Percentiles rank a stretch among this genome's conserved stretches.
phyloP scores from a whole-genome alignment of 75 land plant genomes.

The Picea sitchensis region DNA sequence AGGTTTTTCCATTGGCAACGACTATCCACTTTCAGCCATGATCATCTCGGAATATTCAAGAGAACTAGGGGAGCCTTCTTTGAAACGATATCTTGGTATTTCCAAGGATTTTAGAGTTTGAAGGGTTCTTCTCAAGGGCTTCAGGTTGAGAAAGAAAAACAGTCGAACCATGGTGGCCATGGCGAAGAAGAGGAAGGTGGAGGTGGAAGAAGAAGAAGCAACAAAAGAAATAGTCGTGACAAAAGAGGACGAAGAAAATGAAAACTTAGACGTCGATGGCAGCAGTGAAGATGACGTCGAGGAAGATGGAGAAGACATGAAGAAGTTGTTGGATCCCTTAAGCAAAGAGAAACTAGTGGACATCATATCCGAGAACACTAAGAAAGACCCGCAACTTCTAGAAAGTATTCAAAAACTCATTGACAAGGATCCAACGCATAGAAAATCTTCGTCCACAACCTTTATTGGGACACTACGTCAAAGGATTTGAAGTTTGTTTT shows the following conservation, averaged over 20 bases:
- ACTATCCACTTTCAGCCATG: neutral
- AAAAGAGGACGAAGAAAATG: neutral
- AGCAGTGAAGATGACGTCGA: too few species aligned
- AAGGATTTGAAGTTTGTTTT: slow-evolving; percentile 30
- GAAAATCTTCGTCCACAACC: slow-evolving; percentile 72
- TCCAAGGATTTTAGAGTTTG: neutral
- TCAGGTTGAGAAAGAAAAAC: slow-evolving; percentile 1
- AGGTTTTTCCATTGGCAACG: too few species aligned
- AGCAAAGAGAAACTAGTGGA: too few species aligned
- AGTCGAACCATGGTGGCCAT: slow-evolving; percentile 4
- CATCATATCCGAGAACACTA: too few species aligned
- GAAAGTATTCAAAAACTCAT: slow-evolving; percentile 18
- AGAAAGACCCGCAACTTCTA: slow-evolving; percentile 6
- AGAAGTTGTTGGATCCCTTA: too few species aligned
- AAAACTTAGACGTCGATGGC: too few species aligned
- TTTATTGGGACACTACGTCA: slow-evolving; percentile 56
- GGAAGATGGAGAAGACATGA: too few species aligned
- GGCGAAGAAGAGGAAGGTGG: slow-evolving; percentile 21
- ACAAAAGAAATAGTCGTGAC: slow-evolving; percentile 4
- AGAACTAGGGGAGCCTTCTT: too few species aligned
- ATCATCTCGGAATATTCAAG: neutral
- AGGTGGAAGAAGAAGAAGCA: slow-evolving; percentile 9
- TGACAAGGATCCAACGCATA: slow-evolving; percentile 43
- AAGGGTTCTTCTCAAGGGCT: too few species aligned
- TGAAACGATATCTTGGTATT: too few species aligned